These are phyloP conservation scores for Oryza meyeriana DNA, from an alignment of 176 grass and related monocot species.

Conservation along the genomic window DNA sequence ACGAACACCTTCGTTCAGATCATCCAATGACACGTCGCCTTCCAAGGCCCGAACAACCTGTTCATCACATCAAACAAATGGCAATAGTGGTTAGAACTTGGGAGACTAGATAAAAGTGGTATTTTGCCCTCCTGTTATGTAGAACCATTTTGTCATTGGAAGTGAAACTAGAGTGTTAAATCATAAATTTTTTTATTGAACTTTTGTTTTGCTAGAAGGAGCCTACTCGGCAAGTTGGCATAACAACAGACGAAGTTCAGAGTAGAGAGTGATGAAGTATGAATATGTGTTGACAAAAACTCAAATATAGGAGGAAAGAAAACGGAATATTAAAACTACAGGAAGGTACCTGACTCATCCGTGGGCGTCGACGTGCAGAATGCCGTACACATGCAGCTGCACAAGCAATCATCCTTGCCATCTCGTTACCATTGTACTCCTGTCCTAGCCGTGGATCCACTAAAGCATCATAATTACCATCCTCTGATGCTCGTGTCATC, in stretches of 20 bases:
- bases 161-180: background rate
- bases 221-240: background rate
- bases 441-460: conserved; percentile 65
- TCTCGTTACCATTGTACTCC: conserved; percentile 67
- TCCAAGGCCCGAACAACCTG: conserved; percentile 87
- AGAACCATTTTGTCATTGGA: background rate
- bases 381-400: conserved; percentile 91
- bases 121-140: background rate
- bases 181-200: background rate
- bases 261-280: background rate
- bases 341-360: conserved; percentile 79
- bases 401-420: conserved; percentile 88
- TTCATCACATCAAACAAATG: background rate
- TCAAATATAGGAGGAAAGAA: background rate
- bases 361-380: conserved; percentile 59
- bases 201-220: background rate
- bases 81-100: too few species aligned
- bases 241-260: background rate
- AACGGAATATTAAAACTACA: background rate
- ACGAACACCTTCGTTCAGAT: conserved; percentile 65
- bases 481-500: conserved; percentile 57
- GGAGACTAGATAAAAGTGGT: background rate
- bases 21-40: conserved; percentile 81
- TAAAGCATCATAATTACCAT: conserved; percentile 63
- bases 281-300: background rate